Base-by-base conservation (phyloP, 768 basidiomycete genomes). In the Phanerochaete sordida region DNA sequence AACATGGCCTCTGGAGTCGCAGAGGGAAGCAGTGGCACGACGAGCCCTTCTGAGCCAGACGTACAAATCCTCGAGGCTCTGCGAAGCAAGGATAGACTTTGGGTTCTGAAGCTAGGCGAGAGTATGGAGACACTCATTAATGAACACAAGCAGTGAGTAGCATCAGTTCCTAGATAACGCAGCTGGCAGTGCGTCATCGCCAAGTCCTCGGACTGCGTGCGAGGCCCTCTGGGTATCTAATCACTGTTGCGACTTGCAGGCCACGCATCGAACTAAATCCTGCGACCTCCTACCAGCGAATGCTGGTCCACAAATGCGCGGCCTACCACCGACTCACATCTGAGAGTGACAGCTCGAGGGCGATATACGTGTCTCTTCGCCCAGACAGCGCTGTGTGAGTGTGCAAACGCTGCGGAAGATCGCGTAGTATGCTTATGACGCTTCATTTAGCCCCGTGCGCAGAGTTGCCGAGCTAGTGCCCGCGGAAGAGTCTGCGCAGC, bases 91-190 rank as follows among this genome's bases (percentile, higher is more conserved):
- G 92, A 94, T 73, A 82, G 92, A 69, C 80, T 94, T 62, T 94
- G 87, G 72, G 91, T 94, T 49, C 77, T 94, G 67, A 93, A 90
- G 78, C 81, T 94, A n/a, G 92, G 90, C 60, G 93, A 94, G 76
- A 79, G 77, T 64, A 90, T 94, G 84, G 92, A 94, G 75, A 74
- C 76, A 53, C 80, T 94, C 69, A 90, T 94, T 68, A 81, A 74
- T 61, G 91, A 92, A 70, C 83, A 80, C 67, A 84, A 82, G 91
- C 89, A 62, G 59, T 43, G 59, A 45, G 49, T 60, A 28, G 24
- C 33, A 26, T 60, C n/a, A 26, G 52, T 15, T 33, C 56, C 55
- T 59, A 56, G 35, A 43, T 50, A 57, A 13, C 51, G 52, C 13
- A 46, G 31, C 28, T 28, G 24, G 43, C 43, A 23, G 39, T 19